phyloP scores from a whole-genome alignment of 345 rosid species.

The Moricandia moricandioides region DNA sequence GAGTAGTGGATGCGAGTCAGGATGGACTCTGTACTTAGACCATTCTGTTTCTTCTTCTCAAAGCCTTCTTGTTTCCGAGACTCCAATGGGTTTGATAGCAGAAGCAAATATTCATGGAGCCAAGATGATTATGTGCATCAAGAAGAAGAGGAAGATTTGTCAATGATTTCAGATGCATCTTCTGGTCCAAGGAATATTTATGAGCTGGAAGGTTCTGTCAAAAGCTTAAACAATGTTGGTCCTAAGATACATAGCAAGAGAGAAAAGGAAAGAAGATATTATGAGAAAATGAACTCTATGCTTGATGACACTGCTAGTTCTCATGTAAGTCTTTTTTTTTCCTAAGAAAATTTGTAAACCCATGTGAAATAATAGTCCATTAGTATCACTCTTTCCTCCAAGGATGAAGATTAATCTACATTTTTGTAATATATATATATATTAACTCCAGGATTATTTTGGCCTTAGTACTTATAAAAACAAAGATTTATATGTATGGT shows the following conservation, averaged over 20 bases:
- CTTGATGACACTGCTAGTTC: conserved; percentile 97
- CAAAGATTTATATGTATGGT: not conserved
- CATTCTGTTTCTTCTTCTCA: conserved; percentile 52
- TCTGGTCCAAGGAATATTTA: conserved; percentile 82
- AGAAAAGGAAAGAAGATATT: conserved; percentile 40
- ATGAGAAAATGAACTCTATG: conserved; percentile 44
- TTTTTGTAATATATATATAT: not conserved
- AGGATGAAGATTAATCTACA: not conserved
- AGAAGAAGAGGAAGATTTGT: conserved; percentile 60
- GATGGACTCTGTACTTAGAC: conserved; percentile 95
- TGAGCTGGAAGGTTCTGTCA: conserved; percentile 40
- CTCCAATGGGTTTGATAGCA: conserved; percentile 14
- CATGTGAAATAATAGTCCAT: not conserved
- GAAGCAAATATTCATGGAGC: conserved; percentile 23
- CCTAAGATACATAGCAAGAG: conserved; percentile 40
- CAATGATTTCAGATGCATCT: conserved; percentile 97
- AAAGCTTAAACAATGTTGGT: conserved; percentile 13
- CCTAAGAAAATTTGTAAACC: not conserved
- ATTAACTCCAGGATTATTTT: conserved; percentile 1
- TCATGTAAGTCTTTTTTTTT: conserved; percentile 40
- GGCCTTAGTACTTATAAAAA: not conserved
- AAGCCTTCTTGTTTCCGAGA: conserved; percentile 29
- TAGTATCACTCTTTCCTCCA: not conserved
- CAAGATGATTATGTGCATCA: conserved; percentile 17
- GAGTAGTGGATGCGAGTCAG: conserved; percentile 89